Evolutionary conservation across 176 grass and related monocot genomes (phyloP), one percentile per base, ranked within the genome.

Genomic region (Avena eriantha): DNA sequence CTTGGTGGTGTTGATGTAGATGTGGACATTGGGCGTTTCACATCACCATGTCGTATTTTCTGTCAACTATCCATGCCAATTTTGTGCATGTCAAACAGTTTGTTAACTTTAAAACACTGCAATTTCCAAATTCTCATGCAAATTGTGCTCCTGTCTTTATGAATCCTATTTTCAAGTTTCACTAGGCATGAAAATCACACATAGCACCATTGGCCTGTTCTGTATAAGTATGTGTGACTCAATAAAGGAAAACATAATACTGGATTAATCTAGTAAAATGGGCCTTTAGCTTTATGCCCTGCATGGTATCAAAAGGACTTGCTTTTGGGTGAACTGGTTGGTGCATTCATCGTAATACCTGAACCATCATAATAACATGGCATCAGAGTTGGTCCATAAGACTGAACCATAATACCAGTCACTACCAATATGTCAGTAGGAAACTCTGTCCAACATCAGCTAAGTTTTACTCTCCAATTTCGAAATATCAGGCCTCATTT

Each of bases 81-180:
- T 23, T 63, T 75, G 82, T 84, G 35, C 48, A 78, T 41, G 16
- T 57, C 74, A 19, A 70, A n/a, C 74, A 19, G 16, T 12, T 70
- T 70, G 39, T 43, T 43, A 86, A 86, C 53, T 45, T 31, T 17
- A 47, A 71, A 79, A 71, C 26, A 49, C n/a, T 72, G 66, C 54
- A 24, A 18, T 55, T 79, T 23, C 12, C 48, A 22, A 15, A 53
- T 51, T 69, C 35, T 21, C 64, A 69, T 53, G 47, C 47, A 69
- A 69, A 69, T 54, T 69, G 63, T 54, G 63, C 65, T 82, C 46
- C 79, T n/a, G 26, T 35, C 63, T 69, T 78, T 69, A n/a, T 67
- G 76, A 59, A 59, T 14, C 56, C 19, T 15, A 10, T 34, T 29
- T 36, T 67, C 36, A 55, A 58, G n/a, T 41, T 58, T 78, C 55